Base-by-base conservation (phyloP, 2,329 filamentous ascomycete genomes). In the Cladorrhinum sp. region DNA sequence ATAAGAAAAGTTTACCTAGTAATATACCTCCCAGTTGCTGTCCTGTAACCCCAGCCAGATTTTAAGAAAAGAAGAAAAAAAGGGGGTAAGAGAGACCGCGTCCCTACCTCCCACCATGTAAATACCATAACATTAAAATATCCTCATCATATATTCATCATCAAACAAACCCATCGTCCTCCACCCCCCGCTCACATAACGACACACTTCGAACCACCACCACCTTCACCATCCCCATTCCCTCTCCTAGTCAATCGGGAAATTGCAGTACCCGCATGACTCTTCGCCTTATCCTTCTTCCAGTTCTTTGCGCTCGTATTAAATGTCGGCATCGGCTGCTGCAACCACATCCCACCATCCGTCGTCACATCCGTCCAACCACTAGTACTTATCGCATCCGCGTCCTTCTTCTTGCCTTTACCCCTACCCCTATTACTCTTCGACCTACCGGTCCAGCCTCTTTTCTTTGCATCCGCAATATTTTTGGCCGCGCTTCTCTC, bases 401-500 rank as follows among this genome's bases (percentile, higher is more conserved):
- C 65, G 57, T 78, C 72, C 2, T 63, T 52, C 60, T 63, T 62
- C 54, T 70, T 70, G 58, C 62, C 71, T 76, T 59, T 65, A 64
- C 65, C 76, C 74, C 51, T 70, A 29, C 64, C 65, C 69, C 75
- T 76, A 55, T 73, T 74, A 62, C 73, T 75, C 55, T 68, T 69
- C 53, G 77, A 72, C 32, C 75, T 73, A 60, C 76, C 73, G 38
- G 72, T 77, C 84, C 85, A 87, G 0, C 85, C 84, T 29, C 77
- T 78, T 66, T 78, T 79, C 73, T 81, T 84, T 1, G 85, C 85
- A 62, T 87, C 84, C 18, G 81, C 78, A 25, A 87, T 83, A 65
- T 87, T 88, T 72, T 83, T 86, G 9, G 83, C 79, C 5, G 85
- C 85, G 59, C 84, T 85, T 25, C 83, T 76, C 68, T 84, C 82